Base-by-base conservation (phyloP, 192 early-diverging fungal species). In the Rhizophagus clarus region DNA sequence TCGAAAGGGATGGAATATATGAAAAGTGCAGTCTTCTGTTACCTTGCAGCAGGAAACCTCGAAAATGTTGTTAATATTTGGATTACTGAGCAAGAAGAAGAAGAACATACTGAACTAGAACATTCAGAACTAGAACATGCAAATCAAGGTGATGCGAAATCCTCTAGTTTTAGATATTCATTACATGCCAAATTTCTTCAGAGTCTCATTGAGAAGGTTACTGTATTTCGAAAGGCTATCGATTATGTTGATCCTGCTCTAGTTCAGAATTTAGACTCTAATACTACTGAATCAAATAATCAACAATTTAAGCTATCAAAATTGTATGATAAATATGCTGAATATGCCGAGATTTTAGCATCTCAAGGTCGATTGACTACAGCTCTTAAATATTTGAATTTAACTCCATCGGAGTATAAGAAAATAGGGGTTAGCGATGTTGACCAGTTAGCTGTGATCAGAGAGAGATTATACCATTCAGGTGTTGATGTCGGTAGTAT, bases 201-300 rank as follows among this genome's bases (percentile, higher is more conserved):
- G 56, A 79, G 85, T 62, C 83, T 98, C 15, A 89, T 98, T 63
- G 97, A 98, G 80, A 96, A 97, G 85, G 92, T 98, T 29, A 90
- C 96, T 12, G 92, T 99, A 37, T 97, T 98, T 88, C 92, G 96
- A 40, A 93, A 93, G 67, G 98, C 97, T 1, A 94, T 98, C 66
- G 90, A 93, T 66, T 99, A 92, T 85, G 91, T 95, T 40, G 98
- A 99, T 79, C 82, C 92, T 15, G 90, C 92, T 17, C 80, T 95
- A 40, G 63, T 81, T 37, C 79, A 86, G 34, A 82, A 82, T 79
- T 76, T 79, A 60, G 90, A 89, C 37, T 81, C 82, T 29, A 81
- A 79, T 60, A 51, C 71, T 10, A 67, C 81, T 12, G 82, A 82
- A 73, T 76, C 83, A 79, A 83, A 85, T 72, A 79, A 83, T 72